These are phyloP conservation scores for Leptographium wingfieldii DNA, from an alignment of 2,329 filamentous ascomycete species.

Conservation along the genomic window DNA sequence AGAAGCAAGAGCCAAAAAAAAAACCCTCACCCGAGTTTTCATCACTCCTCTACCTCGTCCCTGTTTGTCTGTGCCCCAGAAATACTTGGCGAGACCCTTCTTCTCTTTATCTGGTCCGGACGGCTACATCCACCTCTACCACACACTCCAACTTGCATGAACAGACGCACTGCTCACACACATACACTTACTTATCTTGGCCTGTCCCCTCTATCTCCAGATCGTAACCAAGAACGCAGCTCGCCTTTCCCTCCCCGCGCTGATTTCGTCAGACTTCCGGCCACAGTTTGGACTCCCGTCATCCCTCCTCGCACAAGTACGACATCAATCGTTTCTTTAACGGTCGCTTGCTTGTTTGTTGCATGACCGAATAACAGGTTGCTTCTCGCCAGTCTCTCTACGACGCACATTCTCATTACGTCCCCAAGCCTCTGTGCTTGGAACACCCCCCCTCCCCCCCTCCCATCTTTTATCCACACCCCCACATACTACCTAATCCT, in stretches of 20 bases:
- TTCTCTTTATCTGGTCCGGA: not conserved
- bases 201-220: not conserved
- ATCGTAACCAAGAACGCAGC: not conserved
- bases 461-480: not conserved
- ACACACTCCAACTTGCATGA: not conserved
- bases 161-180: not conserved
- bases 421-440: not conserved
- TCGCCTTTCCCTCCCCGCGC: not conserved
- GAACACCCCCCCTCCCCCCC: not conserved
- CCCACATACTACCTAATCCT: not conserved
- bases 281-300: not conserved
- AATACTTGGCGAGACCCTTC: not conserved
- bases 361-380: not conserved
- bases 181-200: not conserved
- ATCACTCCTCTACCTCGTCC: too few relatives aligned
- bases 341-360: too few relatives aligned
- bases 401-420: not conserved
- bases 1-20: not conserved
- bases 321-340: too few relatives aligned
- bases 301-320: not conserved
- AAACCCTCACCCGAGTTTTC: not conserved
- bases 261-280: conserved; percentile 1
- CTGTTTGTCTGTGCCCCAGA: not conserved
- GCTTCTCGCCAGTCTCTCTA: not conserved
- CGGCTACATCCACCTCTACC: conserved; percentile 1